Evolutionary conservation across 768 basidiomycete genomes (phyloP).

Genomic region (Atractiella rhizophila): DNA sequence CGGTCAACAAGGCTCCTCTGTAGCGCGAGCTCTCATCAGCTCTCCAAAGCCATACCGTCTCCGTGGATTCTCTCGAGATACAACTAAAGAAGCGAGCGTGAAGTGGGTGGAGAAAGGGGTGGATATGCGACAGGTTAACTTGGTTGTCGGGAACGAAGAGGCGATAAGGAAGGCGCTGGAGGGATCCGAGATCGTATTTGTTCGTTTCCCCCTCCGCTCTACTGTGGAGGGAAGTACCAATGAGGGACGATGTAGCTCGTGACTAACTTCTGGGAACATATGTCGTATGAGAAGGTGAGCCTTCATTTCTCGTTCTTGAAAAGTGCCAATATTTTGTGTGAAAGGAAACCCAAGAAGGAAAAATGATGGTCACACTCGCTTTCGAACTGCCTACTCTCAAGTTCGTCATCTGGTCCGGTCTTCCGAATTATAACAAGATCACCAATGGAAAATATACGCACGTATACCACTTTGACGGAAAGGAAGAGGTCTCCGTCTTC

Average conservation of each 20-base stretch:
- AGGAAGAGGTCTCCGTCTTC: no score
- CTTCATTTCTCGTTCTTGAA: no score
- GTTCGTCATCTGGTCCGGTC: constrained; percentile 8
- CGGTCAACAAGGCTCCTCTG: constrained; percentile 15
- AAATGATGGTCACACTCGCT: no score
- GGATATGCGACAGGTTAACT: constrained; percentile 16
- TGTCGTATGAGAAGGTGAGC: constrained; percentile 10
- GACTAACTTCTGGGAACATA: constrained; percentile 1
- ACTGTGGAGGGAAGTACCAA: not conserved
- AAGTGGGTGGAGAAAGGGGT: constrained; percentile 12
- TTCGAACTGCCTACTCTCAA: no score
- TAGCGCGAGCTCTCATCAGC: not conserved
- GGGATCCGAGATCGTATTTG: constrained; percentile 17
- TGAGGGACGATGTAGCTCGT: no score
- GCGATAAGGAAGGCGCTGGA: constrained; percentile 13
- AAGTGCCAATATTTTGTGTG: no score
- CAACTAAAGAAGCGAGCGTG: constrained; percentile 9
- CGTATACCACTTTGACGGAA: constrained; percentile 13
- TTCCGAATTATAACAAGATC: constrained; percentile 5
- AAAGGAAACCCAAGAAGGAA: no score
- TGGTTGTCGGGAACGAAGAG: constrained; percentile 9
- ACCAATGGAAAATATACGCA: constrained; percentile 11
- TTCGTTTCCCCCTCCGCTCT: constrained; percentile 2
- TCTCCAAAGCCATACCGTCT: constrained; percentile 11
- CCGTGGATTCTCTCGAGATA: constrained; percentile 17